phyloP scores from a whole-genome alignment of 1,284 basidiomycete genomes.

The Ceraceosorus guamensis region DNA sequence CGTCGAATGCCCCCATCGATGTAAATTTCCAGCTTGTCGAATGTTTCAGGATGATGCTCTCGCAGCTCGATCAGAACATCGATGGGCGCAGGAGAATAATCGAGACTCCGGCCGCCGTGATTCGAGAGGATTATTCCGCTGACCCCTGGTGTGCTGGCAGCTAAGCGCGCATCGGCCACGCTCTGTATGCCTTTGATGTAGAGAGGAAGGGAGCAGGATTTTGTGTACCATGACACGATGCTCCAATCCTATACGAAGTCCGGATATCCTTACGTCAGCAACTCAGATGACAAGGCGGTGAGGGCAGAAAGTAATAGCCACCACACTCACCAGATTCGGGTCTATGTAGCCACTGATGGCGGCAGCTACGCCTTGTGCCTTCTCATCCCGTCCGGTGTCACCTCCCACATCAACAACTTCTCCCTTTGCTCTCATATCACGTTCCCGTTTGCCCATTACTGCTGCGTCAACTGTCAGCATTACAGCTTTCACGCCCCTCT shows the following conservation, averaged over 20 bases:
- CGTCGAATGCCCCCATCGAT: slow-evolving; percentile 79
- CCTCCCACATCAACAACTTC: slow-evolving; percentile 49
- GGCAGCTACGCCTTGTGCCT: slow-evolving; percentile 48
- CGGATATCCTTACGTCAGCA: too few species aligned
- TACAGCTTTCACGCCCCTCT: slow-evolving; percentile 67
- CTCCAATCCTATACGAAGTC: slow-evolving; percentile 39
- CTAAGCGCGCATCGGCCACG: slow-evolving; percentile 64
- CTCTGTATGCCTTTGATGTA: slow-evolving; percentile 66
- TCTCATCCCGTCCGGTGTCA: slow-evolving; percentile 13
- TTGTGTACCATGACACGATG: slow-evolving; percentile 67
- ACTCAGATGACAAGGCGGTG: not conserved
- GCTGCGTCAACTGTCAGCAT: slow-evolving; percentile 86
- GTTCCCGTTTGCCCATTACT: slow-evolving; percentile 75
- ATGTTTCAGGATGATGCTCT: slow-evolving; percentile 66
- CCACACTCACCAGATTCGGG: slow-evolving; percentile 50
- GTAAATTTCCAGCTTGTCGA: slow-evolving; percentile 65
- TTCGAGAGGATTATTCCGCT: slow-evolving; percentile 50
- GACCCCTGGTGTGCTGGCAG: slow-evolving; percentile 52
- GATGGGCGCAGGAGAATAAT: slow-evolving; percentile 40
- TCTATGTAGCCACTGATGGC: slow-evolving; percentile 55
- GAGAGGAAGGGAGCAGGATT: slow-evolving; percentile 68
- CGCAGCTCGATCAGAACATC: slow-evolving; percentile 54
- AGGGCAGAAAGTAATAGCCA: slow-evolving; percentile 1
- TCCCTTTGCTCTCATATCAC: slow-evolving; percentile 56
- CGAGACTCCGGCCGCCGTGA: slow-evolving; percentile 52